Evolutionary conservation across 2,329 filamentous ascomycete genomes (phyloP), one percentile per base, ranked within the genome.

Genomic region (Monilinia laxa): DNA sequence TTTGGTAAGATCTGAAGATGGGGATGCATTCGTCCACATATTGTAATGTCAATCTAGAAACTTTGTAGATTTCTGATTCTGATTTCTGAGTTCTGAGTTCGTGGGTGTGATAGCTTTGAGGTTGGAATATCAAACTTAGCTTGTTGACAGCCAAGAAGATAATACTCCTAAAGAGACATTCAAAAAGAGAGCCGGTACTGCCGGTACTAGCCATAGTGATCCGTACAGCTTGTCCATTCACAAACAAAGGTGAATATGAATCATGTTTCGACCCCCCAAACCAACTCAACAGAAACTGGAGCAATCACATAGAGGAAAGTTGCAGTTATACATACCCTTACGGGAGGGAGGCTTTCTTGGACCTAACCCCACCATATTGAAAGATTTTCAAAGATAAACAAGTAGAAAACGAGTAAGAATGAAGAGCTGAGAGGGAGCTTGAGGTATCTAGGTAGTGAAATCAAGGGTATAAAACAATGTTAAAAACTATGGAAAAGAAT

Each of bases 301-400:
- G 23, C 2, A 25, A 63, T 6, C 28, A 9, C 31, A 35, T 7
- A 11, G 14, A 47, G 12, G 11, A 59, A 28, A 40, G 31, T 40
- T 53, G 38, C 52, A 42, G 62, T n/a, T 51, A 58, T 74, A 84
- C 87, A 78, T 85, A 90, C 90, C 90, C 85, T 90, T 92, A 75
- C 88, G 87, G 79, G 87, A 88, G 53, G 87, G 87, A 70, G 83
- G 83, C 75, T 83, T 84, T 77, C 85, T 87, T 70, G 87, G 85
- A 76, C 86, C 85, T 69, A 88, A 73, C 74, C 85, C 84, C 72
- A 89, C 86, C 88, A 90, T 90, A 60, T 67, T 78, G 72, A 70
- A 64, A 49, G 64, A 57, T 67, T 66, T 71, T 65, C 55, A 65
- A 59, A 49, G 35, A 49, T 40, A 25, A 23, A 49, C 25, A 18